Evolutionary conservation across 805 yeast genomes (phyloP).

Genomic region (Lachancea thermotolerans): DNA sequence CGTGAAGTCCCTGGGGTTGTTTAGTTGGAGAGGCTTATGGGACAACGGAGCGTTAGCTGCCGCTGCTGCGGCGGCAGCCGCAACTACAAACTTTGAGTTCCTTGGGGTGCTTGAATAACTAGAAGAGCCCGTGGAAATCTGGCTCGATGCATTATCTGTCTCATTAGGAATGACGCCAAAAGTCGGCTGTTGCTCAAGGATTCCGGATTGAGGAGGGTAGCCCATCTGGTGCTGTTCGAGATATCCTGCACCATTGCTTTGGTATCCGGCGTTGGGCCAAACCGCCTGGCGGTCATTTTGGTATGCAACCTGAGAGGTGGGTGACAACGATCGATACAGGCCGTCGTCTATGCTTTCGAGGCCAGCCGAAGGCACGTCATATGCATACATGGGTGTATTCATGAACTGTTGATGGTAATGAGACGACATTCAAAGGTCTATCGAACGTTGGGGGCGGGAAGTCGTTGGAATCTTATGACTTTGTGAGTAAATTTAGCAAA

Average conservation of each 20-base stretch:
- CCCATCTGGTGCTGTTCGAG: conserved; percentile 1
- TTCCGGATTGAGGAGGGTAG: neutral
- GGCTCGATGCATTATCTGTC: conserved; percentile 11
- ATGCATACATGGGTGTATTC: conserved; percentile 4
- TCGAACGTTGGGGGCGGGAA: too few species aligned
- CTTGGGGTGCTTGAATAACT: conserved; percentile 8
- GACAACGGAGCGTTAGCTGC: conserved; percentile 19
- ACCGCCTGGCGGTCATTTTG: conserved; percentile 4
- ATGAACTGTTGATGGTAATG: conserved; percentile 5
- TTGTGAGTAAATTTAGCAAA: too few species aligned
- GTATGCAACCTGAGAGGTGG: conserved; percentile 3
- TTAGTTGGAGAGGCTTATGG: conserved; percentile 14
- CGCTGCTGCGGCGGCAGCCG: conserved; percentile 11
- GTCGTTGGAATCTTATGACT: too few species aligned
- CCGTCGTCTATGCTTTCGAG: neutral
- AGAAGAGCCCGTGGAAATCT: conserved; percentile 13
- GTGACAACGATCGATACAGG: conserved; percentile 3
- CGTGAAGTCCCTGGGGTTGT: conserved; percentile 29
- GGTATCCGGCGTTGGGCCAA: conserved; percentile 4
- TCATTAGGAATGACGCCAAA: conserved; percentile 11
- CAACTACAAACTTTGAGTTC: conserved; percentile 1
- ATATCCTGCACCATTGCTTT: neutral
- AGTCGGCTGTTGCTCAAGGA: conserved; percentile 3
- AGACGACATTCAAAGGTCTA: conserved; percentile 1
- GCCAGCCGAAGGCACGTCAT: conserved; percentile 1